Conservation (phyloP, 73 alveolate genomes). For the Paramecium primaurelia region DNA sequence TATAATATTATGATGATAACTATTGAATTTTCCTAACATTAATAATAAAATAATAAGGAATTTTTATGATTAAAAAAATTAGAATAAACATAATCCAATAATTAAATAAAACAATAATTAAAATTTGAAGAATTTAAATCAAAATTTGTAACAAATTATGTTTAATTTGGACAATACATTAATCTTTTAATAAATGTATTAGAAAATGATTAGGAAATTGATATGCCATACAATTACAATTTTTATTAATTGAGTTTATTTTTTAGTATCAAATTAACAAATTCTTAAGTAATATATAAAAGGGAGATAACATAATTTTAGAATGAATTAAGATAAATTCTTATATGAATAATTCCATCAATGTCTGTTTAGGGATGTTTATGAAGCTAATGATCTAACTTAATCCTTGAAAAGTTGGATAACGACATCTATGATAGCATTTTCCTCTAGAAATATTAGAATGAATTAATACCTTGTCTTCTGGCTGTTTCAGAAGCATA, state of each 20-base stretch:
- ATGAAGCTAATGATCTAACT: slow-evolving; percentile 47
- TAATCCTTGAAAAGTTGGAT: slow-evolving; percentile 33
- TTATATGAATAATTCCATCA: slow-evolving; percentile 3
- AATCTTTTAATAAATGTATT: neutral
- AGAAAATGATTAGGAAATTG: neutral
- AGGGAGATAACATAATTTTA: neutral
- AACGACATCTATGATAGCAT: slow-evolving; percentile 34
- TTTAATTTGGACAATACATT: too few species aligned
- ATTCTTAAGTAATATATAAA: neutral
- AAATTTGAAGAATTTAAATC: too few species aligned
- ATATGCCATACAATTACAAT: too few species aligned
- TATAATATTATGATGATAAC: too few species aligned
- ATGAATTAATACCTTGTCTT: neutral
- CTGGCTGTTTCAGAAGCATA: slow-evolving; percentile 43
- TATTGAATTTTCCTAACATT: too few species aligned
- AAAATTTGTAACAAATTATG: too few species aligned
- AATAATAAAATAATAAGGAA: too few species aligned
- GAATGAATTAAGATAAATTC: neutral
- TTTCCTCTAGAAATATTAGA: slow-evolving; percentile 5
- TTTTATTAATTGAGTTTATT: neutral
- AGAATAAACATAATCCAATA: too few species aligned
- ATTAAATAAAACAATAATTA: too few species aligned
- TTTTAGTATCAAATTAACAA: too few species aligned
- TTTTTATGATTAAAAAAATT: too few species aligned
- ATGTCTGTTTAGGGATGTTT: slow-evolving; percentile 52